These are phyloP conservation scores for Calonectria naviculata DNA, from an alignment of 2,329 filamentous ascomycete species.

Conservation along the genomic window DNA sequence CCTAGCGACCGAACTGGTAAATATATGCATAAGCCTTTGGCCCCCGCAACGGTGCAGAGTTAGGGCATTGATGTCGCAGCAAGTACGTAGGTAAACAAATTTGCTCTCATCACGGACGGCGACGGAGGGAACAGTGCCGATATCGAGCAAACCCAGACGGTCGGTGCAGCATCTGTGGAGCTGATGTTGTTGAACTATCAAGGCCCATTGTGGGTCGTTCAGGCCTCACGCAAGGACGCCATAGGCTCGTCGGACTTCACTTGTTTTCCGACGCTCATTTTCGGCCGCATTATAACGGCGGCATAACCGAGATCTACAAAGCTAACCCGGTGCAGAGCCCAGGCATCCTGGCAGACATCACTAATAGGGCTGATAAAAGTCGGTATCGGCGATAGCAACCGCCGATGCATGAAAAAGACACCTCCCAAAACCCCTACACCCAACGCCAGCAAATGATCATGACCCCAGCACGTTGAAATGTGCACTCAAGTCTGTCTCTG, in stretches of 20 bases:
- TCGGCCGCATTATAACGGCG: background rate
- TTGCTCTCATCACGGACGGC: background rate
- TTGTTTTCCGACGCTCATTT: background rate
- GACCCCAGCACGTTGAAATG: background rate
- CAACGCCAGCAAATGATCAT: too few species aligned
- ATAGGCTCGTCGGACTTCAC: background rate
- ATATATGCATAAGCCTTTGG: too few species aligned
- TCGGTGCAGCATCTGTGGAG: background rate
- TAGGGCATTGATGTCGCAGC: too few species aligned
- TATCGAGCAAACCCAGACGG: background rate
- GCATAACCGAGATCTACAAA: background rate
- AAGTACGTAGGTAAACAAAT: too few species aligned
- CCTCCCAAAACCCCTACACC: background rate
- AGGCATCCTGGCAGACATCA: background rate
- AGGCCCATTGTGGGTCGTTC: background rate
- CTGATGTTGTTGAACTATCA: background rate
- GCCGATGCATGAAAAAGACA: background rate
- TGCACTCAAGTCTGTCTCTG: background rate
- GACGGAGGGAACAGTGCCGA: background rate
- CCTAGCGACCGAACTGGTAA: too few species aligned
- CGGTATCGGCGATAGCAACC: background rate
- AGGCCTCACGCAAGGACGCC: background rate
- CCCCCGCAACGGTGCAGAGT: too few species aligned
- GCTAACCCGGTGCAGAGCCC: background rate
- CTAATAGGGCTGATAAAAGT: background rate